Conservation (phyloP, 305 asterid genomes). For the Fraxinus sp. region DNA sequence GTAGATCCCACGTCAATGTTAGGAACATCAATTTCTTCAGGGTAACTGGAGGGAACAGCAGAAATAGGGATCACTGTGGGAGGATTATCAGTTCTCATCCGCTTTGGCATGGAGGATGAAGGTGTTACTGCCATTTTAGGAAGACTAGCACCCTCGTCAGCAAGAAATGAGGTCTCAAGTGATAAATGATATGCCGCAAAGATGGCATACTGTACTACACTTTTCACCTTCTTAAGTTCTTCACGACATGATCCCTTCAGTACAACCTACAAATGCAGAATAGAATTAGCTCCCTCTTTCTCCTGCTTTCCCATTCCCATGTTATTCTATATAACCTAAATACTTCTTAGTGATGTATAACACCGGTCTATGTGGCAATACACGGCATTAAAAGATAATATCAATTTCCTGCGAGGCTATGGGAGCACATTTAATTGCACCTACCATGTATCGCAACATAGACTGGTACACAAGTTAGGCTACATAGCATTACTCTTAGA, state of each 20-base stretch:
- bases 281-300: constrained; percentile 4
- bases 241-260: constrained; percentile 66
- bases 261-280: constrained; percentile 54
- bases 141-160: constrained; percentile 91
- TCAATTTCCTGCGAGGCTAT: not conserved
- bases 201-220: constrained; percentile 73
- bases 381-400: not conserved
- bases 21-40: constrained; percentile 31
- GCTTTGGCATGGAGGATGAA: constrained; percentile 36
- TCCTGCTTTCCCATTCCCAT: constrained; percentile 6
- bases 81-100: constrained; percentile 30
- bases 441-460: not conserved
- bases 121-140: constrained; percentile 47
- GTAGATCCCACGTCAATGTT: constrained; percentile 30
- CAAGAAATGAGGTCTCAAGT: constrained; percentile 83
- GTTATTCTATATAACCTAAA: not conserved
- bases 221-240: constrained; percentile 83
- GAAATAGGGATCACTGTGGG: constrained; percentile 33
- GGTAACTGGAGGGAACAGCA: constrained; percentile 21
- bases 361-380: not conserved
- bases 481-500: not conserved
- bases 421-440: not conserved
- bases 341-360: not conserved
- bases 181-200: constrained; percentile 95
- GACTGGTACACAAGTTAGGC: not conserved